Evolutionary conservation across 305 asterid species (phyloP).

Genomic region (Solanum hybrid): DNA sequence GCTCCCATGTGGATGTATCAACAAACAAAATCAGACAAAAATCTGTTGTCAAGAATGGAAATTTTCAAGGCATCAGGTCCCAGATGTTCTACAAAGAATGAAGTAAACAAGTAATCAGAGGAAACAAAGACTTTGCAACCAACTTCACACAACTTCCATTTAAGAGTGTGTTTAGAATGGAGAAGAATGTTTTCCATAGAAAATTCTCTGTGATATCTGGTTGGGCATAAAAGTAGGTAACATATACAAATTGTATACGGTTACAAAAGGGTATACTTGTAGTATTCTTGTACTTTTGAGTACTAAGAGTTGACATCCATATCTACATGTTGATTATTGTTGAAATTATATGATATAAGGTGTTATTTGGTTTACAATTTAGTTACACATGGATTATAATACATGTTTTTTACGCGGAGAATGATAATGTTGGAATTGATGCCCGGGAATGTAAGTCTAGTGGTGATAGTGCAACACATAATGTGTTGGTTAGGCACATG

Average conservation of each 20-base stretch:
- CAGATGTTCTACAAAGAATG: neutral
- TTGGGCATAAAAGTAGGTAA: neutral
- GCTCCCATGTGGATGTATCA: neutral
- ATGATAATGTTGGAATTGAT: neutral
- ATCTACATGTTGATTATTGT: neutral
- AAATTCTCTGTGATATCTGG: neutral
- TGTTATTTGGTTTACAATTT: neutral
- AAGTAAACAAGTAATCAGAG: neutral
- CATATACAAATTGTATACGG: neutral
- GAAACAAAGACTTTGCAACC: neutral
- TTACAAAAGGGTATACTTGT: neutral
- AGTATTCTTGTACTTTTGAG: neutral
- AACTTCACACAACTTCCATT: neutral
- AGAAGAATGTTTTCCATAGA: neutral
- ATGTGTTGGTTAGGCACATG: neutral
- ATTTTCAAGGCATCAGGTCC: neutral
- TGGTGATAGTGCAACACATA: neutral
- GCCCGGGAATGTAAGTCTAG: neutral
- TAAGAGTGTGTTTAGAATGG: neutral
- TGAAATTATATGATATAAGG: neutral
- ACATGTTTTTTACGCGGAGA: neutral
- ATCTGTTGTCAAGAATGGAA: constrained; percentile 14
- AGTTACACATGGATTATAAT: neutral
- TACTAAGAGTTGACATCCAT: neutral
- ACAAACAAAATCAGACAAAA: constrained; percentile 20